Percentiles rank a stretch among this genome's conserved stretches.
These are phyloP conservation scores for Botrytis fragariae DNA, from an alignment of 2,329 filamentous ascomycete species.

Conservation along the genomic window DNA sequence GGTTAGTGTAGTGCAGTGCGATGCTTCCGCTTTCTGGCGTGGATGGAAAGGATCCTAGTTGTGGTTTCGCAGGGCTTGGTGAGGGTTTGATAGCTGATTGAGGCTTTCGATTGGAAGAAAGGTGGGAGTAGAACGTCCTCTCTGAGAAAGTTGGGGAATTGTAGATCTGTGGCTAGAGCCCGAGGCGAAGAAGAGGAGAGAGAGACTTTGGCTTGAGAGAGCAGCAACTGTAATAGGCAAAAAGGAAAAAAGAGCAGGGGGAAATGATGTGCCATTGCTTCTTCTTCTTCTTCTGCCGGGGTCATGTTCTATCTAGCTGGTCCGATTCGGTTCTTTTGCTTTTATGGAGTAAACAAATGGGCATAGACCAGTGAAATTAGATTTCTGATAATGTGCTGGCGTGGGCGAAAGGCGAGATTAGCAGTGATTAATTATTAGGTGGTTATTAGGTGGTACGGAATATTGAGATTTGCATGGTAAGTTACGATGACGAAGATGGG, in stretches of 20 bases:
- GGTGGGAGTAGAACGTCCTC: background rate
- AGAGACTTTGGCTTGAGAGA: background rate
- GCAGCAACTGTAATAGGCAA: background rate
- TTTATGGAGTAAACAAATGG: background rate
- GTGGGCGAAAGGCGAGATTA: background rate
- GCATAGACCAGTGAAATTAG: background rate
- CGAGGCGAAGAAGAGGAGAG: background rate
- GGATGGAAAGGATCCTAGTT: background rate
- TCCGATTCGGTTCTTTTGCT: background rate
- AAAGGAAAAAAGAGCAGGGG: background rate
- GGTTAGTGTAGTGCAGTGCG: background rate
- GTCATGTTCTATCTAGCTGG: background rate
- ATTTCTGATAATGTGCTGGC: background rate
- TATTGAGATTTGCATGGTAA: conserved; percentile 1
- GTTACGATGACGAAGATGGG: conserved; percentile 2
- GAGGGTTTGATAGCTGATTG: background rate
- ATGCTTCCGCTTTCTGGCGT: background rate
- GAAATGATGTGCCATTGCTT: background rate
- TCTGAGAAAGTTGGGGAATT: background rate
- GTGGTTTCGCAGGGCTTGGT: background rate
- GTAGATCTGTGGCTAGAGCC: background rate
- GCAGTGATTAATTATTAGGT: background rate
- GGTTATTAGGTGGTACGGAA: background rate
- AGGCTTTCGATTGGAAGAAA: background rate
- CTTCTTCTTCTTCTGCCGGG: background rate